Evolutionary conservation across 1,284 basidiomycete genomes (phyloP), one percentile per base, ranked within the genome.

Genomic region (Boletus calvinii): DNA sequence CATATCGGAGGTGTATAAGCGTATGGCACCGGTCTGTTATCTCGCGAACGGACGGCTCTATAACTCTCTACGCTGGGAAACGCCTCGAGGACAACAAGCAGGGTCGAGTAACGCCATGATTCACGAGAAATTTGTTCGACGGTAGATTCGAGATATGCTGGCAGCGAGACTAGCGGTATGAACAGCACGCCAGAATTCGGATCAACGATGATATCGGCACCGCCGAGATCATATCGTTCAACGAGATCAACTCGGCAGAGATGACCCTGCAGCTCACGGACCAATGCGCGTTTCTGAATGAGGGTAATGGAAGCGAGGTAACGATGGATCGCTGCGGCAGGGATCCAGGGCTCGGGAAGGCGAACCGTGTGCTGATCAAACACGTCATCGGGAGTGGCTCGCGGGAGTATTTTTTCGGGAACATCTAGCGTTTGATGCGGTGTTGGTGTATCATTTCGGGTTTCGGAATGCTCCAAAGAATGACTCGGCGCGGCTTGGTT

Each of bases 221-320:
- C 80, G 46, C 67, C 73, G 2, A 87, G 74, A 43, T 68, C 65
- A 15, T 80, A 78, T 36, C 87, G 79, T 62, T 88, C 87, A 4
- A 84, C 73, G 8, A 90, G 74, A 12, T 80, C 74, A 24, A 88
- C 68, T 6, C 68, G 65, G 55, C 77, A 81, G 18, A 68, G 58
- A 9, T 59, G 64, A 17, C 75, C 74, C 8, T 72, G 67, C 18
- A 90, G 72, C 13, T 69, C 66, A 7, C 74, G 76, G 31, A 85
- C 74, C 2, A 90, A 70, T 11, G 71, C 72, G 46, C 79, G 80
- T 59, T 83, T 84, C 64, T 90, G 86, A 4, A 89, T 71, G n/a
- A 88, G 55, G 24, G 80, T 72, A 50, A 89, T 63, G 15, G 85
- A 89, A 15, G 80, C 79, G 65, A 91, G 73, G 61, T 89, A 90